Evolutionary conservation across 441 rosid genomes (phyloP), one percentile per base, ranked within the genome.

Genomic region (Aquilaria agallochum): DNA sequence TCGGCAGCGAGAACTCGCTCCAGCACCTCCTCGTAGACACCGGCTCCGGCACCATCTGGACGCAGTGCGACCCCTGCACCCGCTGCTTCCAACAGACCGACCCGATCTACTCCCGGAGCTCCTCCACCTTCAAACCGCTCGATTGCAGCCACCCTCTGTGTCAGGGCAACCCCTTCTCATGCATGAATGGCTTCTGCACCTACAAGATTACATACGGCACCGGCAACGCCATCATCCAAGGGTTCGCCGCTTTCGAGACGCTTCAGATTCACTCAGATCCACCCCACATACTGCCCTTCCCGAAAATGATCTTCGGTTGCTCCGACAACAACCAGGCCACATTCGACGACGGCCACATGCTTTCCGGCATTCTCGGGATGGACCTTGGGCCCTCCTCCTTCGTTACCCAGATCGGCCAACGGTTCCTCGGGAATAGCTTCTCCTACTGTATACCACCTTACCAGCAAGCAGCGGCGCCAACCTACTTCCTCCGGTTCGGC

Each of bases 391-490:
- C 50, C 2, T 32, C 45, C 20, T 27, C 64, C 12, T 47, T 59
- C 47, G 2, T 13, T 1, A 52, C 4, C 47, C 70, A 60, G 30
- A 15, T 57, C 53, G 14, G 31, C 3, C 9, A 11, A n/a, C 1
- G 8, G n/a, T 31, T 57, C 34, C 31, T 32, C 13, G 4, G 15
- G 3, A 11, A 31, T 8, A 11, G 47, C 31, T 66, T 66, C 58
- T 66, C 69, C 3, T 66, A 66, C 32, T 66, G 64, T 49, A 11
- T 66, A 9, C 44, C 11, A 20, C 64, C 69, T 13, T 66, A 27
- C 33, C 2, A 5, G 10, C 15, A 58, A 13, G 59, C 32, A 31
- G 4, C 46, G 34, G 32, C 6, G 11, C 40, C 5, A 9, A 44
- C 32, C 9, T 9, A 32, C 53, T 12, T 51, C 11, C 15, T 66